Base-by-base conservation (phyloP, 2,329 filamentous ascomycete genomes). In the Scorias spongiosa region DNA sequence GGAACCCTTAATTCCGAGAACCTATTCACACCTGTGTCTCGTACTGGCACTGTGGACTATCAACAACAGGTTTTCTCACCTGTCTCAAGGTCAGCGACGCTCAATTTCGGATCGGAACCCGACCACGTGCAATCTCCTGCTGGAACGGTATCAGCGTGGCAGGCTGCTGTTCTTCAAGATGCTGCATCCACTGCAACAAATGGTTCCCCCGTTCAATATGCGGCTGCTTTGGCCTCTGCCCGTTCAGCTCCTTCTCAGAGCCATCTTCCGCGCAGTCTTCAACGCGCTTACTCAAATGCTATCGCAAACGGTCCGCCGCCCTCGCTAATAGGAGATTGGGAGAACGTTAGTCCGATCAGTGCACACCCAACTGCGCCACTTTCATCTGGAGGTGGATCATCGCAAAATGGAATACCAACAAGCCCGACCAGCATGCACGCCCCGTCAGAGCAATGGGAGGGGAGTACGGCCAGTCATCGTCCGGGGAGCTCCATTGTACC, bases 231-330 rank as follows among this genome's bases (percentile, higher is more conserved):
- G 32, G 18, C 42, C 34, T 50, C 5, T 44, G 47, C 29, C 38
- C 45, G 10, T 44, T 47, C 12, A 26, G 9, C 38, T 14, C 41
- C 37, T 12, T 32, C 11, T 5, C 32, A 17, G 7, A 42, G 32
- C 2, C 42, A 43, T 11, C 48, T 58, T 46, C 57, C 58, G 10
- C 46, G 57, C 12, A 48, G 50, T 37, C 41, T 60, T 39, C 53
- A 56, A 32, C 46, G 57, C 38, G 57, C 56, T n/a, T 61, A 57
- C 40, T 55, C 53, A 38, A 58, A 58, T 32, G 54, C 53, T 14
- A 48, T 53, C 8, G 36, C 42, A 17, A 40, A 12, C 18, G 46
- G 45, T 1, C 48, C 52, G 14, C 29, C 54, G 9, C 52, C 57
- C 17, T 45, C 44, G 17, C 28, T 54, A 15, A 54, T 51, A 8